A percentile compares a stretch with the other conserved stretches of the same genome.
Conservation (phyloP, 2,329 filamentous ascomycete species). For the Botrytis cinerea region DNA sequence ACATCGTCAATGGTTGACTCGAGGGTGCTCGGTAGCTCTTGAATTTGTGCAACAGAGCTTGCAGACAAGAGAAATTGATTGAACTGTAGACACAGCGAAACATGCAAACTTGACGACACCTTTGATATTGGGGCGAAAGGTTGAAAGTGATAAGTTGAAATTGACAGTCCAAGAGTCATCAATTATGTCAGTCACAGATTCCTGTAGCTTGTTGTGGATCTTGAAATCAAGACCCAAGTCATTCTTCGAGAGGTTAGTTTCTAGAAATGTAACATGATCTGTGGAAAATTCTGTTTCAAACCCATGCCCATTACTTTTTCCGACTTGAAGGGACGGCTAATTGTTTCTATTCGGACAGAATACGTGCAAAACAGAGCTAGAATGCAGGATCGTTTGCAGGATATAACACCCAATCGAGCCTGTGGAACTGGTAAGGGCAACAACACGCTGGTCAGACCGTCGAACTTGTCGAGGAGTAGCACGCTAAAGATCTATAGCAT, state of each 20-base stretch:
- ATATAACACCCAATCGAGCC: not conserved
- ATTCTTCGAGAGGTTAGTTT: not conserved
- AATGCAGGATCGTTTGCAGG: not conserved
- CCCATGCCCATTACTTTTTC: not conserved
- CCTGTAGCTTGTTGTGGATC: not conserved
- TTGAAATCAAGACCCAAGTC: not conserved
- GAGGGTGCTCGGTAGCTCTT: not conserved
- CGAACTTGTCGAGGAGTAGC: not conserved
- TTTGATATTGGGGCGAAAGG: not conserved
- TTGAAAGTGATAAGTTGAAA: not conserved
- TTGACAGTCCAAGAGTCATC: not conserved
- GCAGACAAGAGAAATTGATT: not conserved
- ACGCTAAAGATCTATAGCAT: not conserved
- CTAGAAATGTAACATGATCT: not conserved
- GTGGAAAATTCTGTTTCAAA: not conserved
- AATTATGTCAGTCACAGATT: not conserved
- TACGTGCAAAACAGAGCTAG: not conserved
- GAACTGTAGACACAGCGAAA: not conserved
- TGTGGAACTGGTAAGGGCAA: not conserved
- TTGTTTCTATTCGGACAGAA: not conserved
- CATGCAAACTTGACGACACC: not conserved
- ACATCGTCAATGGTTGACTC: not conserved
- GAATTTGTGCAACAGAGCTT: not conserved
- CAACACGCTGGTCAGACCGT: not conserved
- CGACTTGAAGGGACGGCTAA: not conserved